Evolutionary conservation across 768 basidiomycete species (phyloP).

Genomic region (Suillus variegatus): DNA sequence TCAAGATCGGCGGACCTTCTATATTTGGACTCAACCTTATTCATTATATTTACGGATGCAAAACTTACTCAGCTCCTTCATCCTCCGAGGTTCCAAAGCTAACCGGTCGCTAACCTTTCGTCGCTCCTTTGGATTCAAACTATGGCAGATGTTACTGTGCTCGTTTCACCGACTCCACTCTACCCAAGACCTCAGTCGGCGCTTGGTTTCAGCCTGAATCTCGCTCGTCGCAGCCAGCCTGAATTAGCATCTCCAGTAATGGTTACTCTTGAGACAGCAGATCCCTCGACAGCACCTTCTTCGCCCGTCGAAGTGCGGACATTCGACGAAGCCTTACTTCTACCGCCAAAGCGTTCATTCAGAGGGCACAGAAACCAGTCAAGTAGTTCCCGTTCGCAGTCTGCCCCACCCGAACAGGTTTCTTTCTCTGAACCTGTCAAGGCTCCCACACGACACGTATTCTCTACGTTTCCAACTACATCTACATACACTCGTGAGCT

Average conservation of each 20-base stretch:
- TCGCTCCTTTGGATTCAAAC: slow-evolving; percentile 3
- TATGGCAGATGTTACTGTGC: slow-evolving; percentile 36
- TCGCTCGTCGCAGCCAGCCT: slow-evolving; percentile 30
- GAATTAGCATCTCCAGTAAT: slow-evolving; percentile 31
- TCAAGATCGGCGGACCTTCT: background rate
- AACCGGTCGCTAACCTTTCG: background rate
- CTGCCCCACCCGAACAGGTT: slow-evolving; percentile 19
- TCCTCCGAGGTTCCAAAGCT: no score
- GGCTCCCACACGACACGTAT: slow-evolving; percentile 15
- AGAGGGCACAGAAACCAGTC: slow-evolving; percentile 19
- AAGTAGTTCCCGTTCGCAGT: slow-evolving; percentile 20
- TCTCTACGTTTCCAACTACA: slow-evolving; percentile 15
- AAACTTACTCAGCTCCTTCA: background rate
- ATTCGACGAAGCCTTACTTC: slow-evolving; percentile 23
- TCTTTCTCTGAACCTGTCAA: slow-evolving; percentile 4
- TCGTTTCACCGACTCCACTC: slow-evolving; percentile 31
- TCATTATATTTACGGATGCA: background rate
- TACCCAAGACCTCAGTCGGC: slow-evolving; percentile 22
- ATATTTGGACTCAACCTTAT: background rate
- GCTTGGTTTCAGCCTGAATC: slow-evolving; percentile 27
- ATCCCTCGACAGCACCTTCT: slow-evolving; percentile 23
- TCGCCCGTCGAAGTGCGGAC: slow-evolving; percentile 27
- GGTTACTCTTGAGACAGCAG: slow-evolving; percentile 31
- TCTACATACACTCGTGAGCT: slow-evolving; percentile 38
- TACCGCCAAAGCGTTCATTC: slow-evolving; percentile 30